Evolutionary conservation across 2,329 filamentous ascomycete species (phyloP).

Genomic region (Grosmannia clavigera): DNA sequence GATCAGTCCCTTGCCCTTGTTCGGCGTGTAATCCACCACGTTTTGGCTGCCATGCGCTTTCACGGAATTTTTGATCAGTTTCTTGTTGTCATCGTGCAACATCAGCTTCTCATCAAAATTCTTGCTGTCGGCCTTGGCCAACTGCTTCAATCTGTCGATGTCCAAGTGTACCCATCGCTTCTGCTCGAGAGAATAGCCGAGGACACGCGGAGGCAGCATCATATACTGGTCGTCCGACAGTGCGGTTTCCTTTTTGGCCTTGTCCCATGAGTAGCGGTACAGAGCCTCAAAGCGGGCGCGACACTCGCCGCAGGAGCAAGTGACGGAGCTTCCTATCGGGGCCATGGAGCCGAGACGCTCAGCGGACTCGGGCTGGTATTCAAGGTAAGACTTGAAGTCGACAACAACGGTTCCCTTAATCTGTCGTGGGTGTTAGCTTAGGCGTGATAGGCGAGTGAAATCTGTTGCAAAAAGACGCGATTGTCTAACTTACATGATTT

Average conservation of each 20-base stretch:
- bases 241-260: background rate
- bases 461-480: too few relatives aligned
- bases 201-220: background rate
- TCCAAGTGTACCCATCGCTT: background rate
- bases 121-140: background rate
- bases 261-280: background rate
- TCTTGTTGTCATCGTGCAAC: background rate
- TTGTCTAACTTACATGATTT: too few relatives aligned
- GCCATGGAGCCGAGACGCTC: background rate
- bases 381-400: background rate
- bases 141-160: background rate
- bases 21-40: background rate
- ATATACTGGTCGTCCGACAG: background rate
- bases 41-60: background rate
- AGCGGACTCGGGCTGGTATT: background rate
- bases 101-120: background rate
- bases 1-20: too few relatives aligned
- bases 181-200: background rate
- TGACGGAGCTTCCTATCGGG: background rate
- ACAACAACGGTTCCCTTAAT: background rate
- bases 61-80: background rate
- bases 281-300: background rate
- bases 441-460: too few relatives aligned
- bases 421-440: background rate
- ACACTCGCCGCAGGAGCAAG: background rate